Evolutionary conservation across 2,329 filamentous ascomycete species (phyloP).

Genomic region (Alternaria ethzedia): DNA sequence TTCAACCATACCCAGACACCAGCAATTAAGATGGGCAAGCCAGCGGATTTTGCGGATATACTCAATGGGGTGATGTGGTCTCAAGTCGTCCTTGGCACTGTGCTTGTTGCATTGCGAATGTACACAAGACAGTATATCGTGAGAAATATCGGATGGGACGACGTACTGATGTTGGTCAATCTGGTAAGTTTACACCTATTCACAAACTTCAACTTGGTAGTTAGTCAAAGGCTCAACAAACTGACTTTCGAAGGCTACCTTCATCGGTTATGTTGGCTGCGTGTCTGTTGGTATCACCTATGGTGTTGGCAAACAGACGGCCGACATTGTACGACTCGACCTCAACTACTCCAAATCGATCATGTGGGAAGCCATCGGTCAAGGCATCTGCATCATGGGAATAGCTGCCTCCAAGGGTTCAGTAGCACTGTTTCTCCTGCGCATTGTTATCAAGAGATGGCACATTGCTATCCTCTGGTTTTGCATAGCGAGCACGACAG

Average conservation of each 20-base stretch:
- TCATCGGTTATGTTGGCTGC: conserved; percentile 34
- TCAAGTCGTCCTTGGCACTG: conserved; percentile 30
- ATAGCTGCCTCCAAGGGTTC: conserved; percentile 40
- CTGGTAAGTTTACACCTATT: conserved; percentile 20
- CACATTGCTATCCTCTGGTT: conserved; percentile 41
- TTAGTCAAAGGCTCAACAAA: neutral
- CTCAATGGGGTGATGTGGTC: conserved; percentile 42
- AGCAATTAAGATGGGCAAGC: conserved; percentile 22
- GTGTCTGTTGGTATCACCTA: conserved; percentile 33
- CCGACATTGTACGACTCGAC: conserved; percentile 21
- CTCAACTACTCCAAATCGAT: conserved; percentile 38
- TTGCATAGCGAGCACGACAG: conserved; percentile 34
- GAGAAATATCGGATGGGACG: conserved; percentile 38
- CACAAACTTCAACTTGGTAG: neutral
- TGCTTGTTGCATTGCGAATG: conserved; percentile 34
- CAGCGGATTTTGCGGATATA: conserved; percentile 28
- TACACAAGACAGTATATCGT: conserved; percentile 40
- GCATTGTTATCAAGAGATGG: conserved; percentile 38
- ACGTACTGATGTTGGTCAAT: conserved; percentile 37
- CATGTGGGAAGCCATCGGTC: conserved; percentile 41
- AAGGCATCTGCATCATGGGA: conserved; percentile 40
- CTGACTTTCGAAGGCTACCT: conserved; percentile 22
- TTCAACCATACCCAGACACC: neutral
- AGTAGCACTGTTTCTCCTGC: conserved; percentile 39
- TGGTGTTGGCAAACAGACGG: conserved; percentile 36